Evolutionary conservation across 192 early-diverging fungal genomes (phyloP), one percentile per base, ranked within the genome.

Genomic region (Backusella luteola): DNA sequence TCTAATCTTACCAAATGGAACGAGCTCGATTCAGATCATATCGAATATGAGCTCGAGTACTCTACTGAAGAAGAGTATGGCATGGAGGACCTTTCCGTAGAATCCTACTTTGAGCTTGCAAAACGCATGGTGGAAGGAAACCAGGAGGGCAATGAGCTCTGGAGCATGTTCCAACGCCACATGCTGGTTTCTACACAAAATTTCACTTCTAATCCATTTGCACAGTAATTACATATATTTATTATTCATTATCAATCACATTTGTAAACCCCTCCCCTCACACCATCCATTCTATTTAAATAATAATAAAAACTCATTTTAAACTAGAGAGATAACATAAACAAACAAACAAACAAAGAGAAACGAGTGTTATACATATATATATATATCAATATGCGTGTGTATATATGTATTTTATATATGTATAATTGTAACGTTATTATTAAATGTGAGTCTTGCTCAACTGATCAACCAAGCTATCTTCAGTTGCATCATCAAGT

Each of bases 1-100:
- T 38, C 73, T 2, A 77, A 84, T 26, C 21, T 82, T 4, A 76
- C 75, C 6, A 34, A 74, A n/a, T 81, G 76, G 71, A 69, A 81
- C 23, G 7, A 56, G 2, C 19, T 70, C 11, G 42, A 39, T 29
- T 26, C 35, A 15, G 49, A 71, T 17, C 34, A 35, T 49, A 5
- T 78, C 1, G 73, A 74, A 68, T 84, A 78, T 38, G 26, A 76
- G 21, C n/a, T 82, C 11, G 81, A 82, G 49, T 84, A 84, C 63
- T 52, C 71, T 6, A 82, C 84, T 4, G 68, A 66, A 9, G 34
- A 71, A 29, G 66, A 68, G 1, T 84, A 84, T 75, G 52, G 19
- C 11, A 77, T 82, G 69, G 32, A 70, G 17, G 66, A 75, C 66
- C 69, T 84, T 6, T 46, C 71, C 0, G 36, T 76, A 21, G 36